phyloP scores from a whole-genome alignment of 2,329 filamentous ascomycete genomes.

The Penicillium sp. region DNA sequence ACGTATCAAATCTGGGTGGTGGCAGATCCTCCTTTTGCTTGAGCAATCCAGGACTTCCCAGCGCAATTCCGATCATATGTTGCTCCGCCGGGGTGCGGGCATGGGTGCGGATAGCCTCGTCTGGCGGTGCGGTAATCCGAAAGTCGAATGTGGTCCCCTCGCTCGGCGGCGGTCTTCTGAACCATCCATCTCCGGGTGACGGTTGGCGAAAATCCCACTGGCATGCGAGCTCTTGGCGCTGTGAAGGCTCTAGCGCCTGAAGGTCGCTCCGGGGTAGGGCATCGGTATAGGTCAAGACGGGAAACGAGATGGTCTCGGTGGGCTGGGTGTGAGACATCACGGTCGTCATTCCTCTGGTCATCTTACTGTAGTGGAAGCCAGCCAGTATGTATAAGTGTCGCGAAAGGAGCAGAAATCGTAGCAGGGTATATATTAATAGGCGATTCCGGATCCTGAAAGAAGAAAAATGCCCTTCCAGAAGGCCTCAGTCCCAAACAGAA shows the following conservation, averaged over 20 bases:
- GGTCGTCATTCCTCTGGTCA: slow-evolving; percentile 33
- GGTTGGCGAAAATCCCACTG: slow-evolving; percentile 26
- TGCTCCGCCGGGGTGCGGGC: slow-evolving; percentile 33
- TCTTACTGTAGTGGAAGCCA: slow-evolving; percentile 17
- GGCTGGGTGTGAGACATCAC: slow-evolving; percentile 32
- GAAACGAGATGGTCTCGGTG: slow-evolving; percentile 32
- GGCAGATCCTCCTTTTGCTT: slow-evolving; percentile 20
- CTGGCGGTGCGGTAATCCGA: slow-evolving; percentile 28
- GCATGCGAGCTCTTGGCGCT: slow-evolving; percentile 8
- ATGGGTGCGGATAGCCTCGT: slow-evolving; percentile 22
- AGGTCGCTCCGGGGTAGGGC: slow-evolving; percentile 34
- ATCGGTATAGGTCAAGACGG: slow-evolving; percentile 35
- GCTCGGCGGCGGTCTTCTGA: slow-evolving; percentile 17
- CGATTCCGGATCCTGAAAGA: slow-evolving; percentile 18
- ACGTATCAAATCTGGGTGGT: slow-evolving; percentile 16
- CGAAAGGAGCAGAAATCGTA: neutral
- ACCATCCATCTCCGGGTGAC: slow-evolving; percentile 17
- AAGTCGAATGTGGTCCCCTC: slow-evolving; percentile 32
- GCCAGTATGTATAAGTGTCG: slow-evolving; percentile 2
- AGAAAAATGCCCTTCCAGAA: slow-evolving; percentile 46
- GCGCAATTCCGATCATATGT: slow-evolving; percentile 68
- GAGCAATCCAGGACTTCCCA: slow-evolving; percentile 64
- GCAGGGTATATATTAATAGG: slow-evolving; percentile 8
- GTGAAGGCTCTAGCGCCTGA: slow-evolving; percentile 16
- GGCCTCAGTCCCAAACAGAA: slow-evolving; percentile 22